phyloP scores from a whole-genome alignment of 441 rosid species.

The Dalechampia spathulata region DNA sequence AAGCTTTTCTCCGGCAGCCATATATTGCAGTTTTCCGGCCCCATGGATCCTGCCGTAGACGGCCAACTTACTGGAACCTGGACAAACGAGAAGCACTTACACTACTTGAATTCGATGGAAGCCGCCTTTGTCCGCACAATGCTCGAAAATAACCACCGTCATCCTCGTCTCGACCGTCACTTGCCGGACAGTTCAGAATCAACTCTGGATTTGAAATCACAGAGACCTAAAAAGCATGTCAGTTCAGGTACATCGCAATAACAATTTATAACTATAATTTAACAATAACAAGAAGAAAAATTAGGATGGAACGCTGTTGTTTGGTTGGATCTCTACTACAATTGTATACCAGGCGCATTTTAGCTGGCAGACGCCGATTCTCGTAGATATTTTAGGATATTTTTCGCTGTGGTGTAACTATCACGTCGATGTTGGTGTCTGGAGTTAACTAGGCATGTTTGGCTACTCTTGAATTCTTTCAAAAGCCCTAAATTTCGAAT shows the following conservation, averaged over 20 bases:
- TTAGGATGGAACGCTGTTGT: background rate
- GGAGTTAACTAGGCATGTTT: conserved; percentile 2
- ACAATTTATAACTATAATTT: no score
- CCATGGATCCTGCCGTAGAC: conserved; percentile 17
- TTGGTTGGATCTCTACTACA: background rate
- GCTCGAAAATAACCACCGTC: conserved; percentile 24
- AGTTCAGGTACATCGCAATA: conserved; percentile 29
- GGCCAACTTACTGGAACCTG: conserved; percentile 19
- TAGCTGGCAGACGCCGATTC: background rate
- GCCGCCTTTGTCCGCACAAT: conserved; percentile 42
- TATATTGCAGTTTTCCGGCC: background rate
- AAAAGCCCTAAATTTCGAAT: no score
- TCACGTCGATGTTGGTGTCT: no score
- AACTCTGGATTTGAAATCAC: conserved; percentile 35
- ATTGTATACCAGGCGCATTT: background rate
- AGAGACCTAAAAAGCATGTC: conserved; percentile 16
- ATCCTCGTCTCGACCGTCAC: conserved; percentile 44
- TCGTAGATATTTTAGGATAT: background rate
- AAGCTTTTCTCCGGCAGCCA: conserved; percentile 2
- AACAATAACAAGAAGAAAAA: background rate
- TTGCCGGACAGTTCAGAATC: conserved; percentile 54
- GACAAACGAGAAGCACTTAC: conserved; percentile 61
- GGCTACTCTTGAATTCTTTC: background rate
- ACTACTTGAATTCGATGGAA: conserved; percentile 46
- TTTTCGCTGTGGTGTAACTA: background rate